phyloP scores from a whole-genome alignment of 805 yeast genomes.

The Kluyveromyces starmeri region DNA sequence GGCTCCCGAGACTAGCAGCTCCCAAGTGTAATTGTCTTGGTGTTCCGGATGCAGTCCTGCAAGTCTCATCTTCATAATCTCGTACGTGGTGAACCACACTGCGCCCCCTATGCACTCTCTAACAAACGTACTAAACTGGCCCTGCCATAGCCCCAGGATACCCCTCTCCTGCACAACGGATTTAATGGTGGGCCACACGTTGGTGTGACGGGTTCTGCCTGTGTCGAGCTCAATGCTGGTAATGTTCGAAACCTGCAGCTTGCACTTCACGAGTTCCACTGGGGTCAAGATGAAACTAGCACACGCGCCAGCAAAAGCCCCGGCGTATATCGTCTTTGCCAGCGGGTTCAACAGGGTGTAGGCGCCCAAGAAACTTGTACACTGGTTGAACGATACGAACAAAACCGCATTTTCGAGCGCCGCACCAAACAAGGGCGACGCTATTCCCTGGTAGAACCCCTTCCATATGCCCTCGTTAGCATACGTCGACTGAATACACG shows the following conservation, averaged over 20 bases:
- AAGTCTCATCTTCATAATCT: constrained; percentile 36
- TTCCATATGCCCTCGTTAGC: constrained; percentile 53
- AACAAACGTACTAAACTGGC: constrained; percentile 70
- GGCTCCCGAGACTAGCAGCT: constrained; percentile 71
- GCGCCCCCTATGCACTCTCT: constrained; percentile 88
- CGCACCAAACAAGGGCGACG: constrained; percentile 82
- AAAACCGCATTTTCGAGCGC: constrained; percentile 80
- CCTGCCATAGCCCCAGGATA: constrained; percentile 72
- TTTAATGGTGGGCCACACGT: constrained; percentile 31
- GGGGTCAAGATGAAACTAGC: constrained; percentile 86
- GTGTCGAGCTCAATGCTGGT: constrained; percentile 29
- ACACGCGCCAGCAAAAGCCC: constrained; percentile 73
- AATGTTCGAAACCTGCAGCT: constrained; percentile 56
- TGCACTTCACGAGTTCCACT: constrained; percentile 84
- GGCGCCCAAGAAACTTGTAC: constrained; percentile 32
- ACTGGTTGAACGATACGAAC: constrained; percentile 54
- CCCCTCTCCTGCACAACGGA: constrained; percentile 46
- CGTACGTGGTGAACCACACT: constrained; percentile 91
- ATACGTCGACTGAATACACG: constrained; percentile 57
- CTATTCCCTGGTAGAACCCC: constrained; percentile 73
- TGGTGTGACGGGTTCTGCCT: constrained; percentile 21
- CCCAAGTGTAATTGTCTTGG: constrained; percentile 35
- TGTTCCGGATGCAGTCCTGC: constrained; percentile 9
- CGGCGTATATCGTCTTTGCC: constrained; percentile 48
- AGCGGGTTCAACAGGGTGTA: constrained; percentile 29